phyloP scores from a whole-genome alignment of 2,329 filamentous ascomycete species.

The Penicillium oxalicum region DNA sequence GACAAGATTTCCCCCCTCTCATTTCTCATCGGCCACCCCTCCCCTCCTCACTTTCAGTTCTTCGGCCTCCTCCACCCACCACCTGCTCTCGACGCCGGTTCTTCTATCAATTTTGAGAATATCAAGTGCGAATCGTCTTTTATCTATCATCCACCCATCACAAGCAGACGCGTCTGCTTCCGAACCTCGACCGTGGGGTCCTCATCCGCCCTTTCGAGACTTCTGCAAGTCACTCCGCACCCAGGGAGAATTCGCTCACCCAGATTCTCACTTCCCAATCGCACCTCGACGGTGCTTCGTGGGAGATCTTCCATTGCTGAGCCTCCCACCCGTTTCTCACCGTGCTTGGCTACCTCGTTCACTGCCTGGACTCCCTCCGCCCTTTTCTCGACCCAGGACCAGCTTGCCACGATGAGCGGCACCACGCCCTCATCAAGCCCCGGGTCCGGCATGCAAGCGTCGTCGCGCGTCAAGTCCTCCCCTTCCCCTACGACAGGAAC shows the following conservation, averaged over 20 bases:
- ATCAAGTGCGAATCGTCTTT: background rate
- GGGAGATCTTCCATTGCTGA: background rate
- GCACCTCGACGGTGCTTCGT: background rate
- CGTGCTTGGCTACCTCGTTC: background rate
- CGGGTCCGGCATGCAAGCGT: slow-evolving; percentile 23
- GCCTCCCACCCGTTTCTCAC: background rate
- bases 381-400: background rate
- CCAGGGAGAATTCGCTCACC: slow-evolving; percentile 9
- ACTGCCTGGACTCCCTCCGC: background rate
- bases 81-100: background rate
- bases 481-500: slow-evolving; percentile 38
- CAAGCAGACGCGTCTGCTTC: slow-evolving; percentile 14
- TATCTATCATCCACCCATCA: slow-evolving; percentile 4
- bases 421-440: slow-evolving; percentile 35
- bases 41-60: background rate
- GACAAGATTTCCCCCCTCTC: slow-evolving; percentile 9
- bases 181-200: slow-evolving; percentile 25
- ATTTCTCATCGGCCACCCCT: slow-evolving; percentile 1
- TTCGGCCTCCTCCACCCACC: background rate
- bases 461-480: slow-evolving; percentile 21
- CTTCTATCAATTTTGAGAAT: background rate
- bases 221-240: slow-evolving; percentile 18
- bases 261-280: slow-evolving; percentile 10
- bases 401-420: slow-evolving; percentile 22
- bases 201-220: slow-evolving; percentile 23